Evolutionary conservation across 331 rosid species (phyloP), one percentile per base, ranked within the genome.

Genomic region (Acacia pycnantha): DNA sequence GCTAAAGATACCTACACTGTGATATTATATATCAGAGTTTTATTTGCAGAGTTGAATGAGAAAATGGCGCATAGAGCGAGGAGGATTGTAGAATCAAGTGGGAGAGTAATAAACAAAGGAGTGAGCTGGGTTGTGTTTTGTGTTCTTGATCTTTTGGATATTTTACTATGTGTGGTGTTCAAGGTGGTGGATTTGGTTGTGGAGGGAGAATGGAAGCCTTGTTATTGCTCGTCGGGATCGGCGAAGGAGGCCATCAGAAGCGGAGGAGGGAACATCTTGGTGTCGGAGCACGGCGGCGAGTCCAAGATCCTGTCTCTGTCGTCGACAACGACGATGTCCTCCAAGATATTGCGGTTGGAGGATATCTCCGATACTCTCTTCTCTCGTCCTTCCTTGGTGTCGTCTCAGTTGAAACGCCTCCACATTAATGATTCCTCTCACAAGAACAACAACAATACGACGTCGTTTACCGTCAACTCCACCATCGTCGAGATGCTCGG

Each of bases 331-430:
- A 43, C 35, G 4, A n/a, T 21, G 11, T 66, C 75, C 51, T 43
- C 75, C 1, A 94, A 86, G 77, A 22, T 58, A 58, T 86, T 96
- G 8, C 91, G 84, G 10, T 71, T 96, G 3, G 99, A 94, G 78
- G 98, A 96, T 77, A 93, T 96, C 64, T 96, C 99, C 0, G 97
- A 94, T 61, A 96, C 99, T 3, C 97, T 96, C 8, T 94, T 89
- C 48, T 86, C 93, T 2, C 83, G 99, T 6, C 97, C 99, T 50
- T 91, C 92, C 0, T 35, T 91, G 43, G 78, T 95, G 13, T 86
- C 97, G 0, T n/a, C 29, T 22, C 94, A 86, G 67, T 51, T 91
- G 0, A 90, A 87, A n/a, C 41, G 70, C 22, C 21, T 83, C 40
- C 47, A 66, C 11, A 22, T 8, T 37, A 37, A 37, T 31, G 44